Conservation (phyloP, 2,329 filamentous ascomycete species). For the Thielaviopsis populi region DNA sequence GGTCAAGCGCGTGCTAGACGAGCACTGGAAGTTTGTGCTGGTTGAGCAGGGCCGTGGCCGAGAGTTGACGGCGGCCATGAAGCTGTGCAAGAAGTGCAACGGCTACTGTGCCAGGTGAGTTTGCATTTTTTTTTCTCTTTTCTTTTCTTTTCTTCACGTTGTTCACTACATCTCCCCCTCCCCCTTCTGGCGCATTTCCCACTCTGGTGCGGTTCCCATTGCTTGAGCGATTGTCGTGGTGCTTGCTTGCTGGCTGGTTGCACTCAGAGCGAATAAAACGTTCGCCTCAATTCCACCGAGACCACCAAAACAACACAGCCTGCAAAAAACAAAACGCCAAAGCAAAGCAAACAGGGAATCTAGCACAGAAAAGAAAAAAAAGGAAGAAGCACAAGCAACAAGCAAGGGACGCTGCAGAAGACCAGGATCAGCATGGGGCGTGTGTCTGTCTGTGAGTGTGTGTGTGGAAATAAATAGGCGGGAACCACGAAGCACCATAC, state of each 20-base stretch:
- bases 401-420: slow-evolving; percentile 10
- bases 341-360: neutral
- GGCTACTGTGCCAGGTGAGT: slow-evolving; percentile 79
- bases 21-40: slow-evolving; percentile 91
- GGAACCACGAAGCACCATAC: neutral
- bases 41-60: slow-evolving; percentile 89
- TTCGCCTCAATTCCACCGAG: neutral
- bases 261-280: too few species aligned
- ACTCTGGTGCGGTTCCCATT: too few species aligned
- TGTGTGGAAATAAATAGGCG: neutral
- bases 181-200: too few species aligned
- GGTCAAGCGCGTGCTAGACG: slow-evolving; percentile 89
- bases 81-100: slow-evolving; percentile 84
- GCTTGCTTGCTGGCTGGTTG: too few species aligned
- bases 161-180: neutral
- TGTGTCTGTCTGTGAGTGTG: neutral
- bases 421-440: slow-evolving; percentile 3
- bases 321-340: neutral
- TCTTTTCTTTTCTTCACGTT: slow-evolving; percentile 4
- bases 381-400: slow-evolving; percentile 5
- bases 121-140: slow-evolving; percentile 15
- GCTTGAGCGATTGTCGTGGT: too few species aligned
- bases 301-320: neutral
- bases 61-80: slow-evolving; percentile 88
- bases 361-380: neutral